Evolutionary conservation across 192 early-diverging fungal species (phyloP), one percentile per base, ranked within the genome.

Genomic region (Coemansia sp.): DNA sequence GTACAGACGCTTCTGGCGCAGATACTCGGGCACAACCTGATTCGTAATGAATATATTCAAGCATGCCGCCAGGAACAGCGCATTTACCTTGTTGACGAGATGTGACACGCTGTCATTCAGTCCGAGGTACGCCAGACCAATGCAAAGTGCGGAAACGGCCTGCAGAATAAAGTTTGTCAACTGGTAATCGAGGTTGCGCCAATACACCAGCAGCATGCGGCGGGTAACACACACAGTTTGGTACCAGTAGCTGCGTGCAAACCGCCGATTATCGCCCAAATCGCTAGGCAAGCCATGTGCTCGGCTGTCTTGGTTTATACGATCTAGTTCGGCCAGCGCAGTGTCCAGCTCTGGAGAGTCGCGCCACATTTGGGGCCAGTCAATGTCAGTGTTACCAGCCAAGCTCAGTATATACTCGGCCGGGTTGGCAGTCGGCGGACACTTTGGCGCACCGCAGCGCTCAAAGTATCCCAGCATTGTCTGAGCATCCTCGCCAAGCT

Each of bases 321-420:
- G 58, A 64, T 84, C 69, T 23, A 94, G 76, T 44, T 85, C 85
- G n/a, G 63, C 44, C 17, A 76, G 28, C n/a, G 84, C 71, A 0
- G 44, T 36, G 3, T 60, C 46, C 36, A 66, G 63, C 64, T 90
- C 84, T 1, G 68, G 52, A 4, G 88, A 90, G 20, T 79, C 61
- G 24, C 69, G 68, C 92, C 92, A 94, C 11, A 85, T 58, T 18
- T 88, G 83, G 49, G 88, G 73, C 92, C 92, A 94, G 59, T 90
- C 86, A 24, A 84, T 71, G 9, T 68, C 65, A 23, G 67, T 63
- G 24, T 37, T 64, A 10, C 90, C 90, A 51, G 91, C 89, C 56
- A 88, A 86, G 53, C 92, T 86, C 48, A 94, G 73, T 25, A 92
- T 91, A 70, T 92, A 94, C 71, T 94, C 92, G 36, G 92, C 92